phyloP scores from a whole-genome alignment of 768 basidiomycete genomes.

The Podaxis sp. region DNA sequence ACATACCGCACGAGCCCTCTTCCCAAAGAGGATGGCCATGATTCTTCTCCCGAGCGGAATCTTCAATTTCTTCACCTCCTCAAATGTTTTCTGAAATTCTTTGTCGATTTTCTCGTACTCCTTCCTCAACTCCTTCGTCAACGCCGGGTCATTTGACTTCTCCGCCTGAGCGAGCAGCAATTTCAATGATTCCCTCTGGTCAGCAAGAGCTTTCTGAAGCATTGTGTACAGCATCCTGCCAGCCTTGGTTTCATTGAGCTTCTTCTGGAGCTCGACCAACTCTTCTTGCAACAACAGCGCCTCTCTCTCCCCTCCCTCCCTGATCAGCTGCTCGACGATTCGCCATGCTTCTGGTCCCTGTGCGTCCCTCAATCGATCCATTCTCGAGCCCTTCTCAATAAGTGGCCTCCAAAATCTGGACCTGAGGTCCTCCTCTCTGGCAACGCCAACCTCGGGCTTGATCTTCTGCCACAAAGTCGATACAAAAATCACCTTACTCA shows the following conservation, averaged over 20 bases:
- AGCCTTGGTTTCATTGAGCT: slow-evolving; percentile 30
- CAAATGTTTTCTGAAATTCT: slow-evolving; percentile 8
- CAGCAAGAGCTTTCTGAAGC: slow-evolving; percentile 26
- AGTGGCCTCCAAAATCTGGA: slow-evolving; percentile 29
- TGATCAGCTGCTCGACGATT: slow-evolving; percentile 24
- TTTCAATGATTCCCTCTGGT: slow-evolving; percentile 21
- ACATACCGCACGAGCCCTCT: neutral
- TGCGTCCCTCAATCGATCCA: slow-evolving; percentile 23
- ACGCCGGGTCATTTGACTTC: slow-evolving; percentile 9
- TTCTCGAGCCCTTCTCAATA: slow-evolving; percentile 26
- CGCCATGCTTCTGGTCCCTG: slow-evolving; percentile 25
- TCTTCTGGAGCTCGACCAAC: slow-evolving; percentile 27
- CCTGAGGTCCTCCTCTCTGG: slow-evolving; percentile 28
- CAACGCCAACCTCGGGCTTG: slow-evolving; percentile 19
- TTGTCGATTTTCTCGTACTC: slow-evolving; percentile 3
- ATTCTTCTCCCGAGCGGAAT: slow-evolving; percentile 1
- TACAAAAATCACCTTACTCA: slow-evolving; percentile 30
- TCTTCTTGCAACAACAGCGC: slow-evolving; percentile 31
- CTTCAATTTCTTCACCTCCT: slow-evolving; percentile 5
- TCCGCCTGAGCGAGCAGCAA: slow-evolving; percentile 3
- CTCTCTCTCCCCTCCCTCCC: slow-evolving; percentile 14
- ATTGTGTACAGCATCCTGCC: slow-evolving; percentile 27
- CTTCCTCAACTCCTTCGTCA: slow-evolving; percentile 5
- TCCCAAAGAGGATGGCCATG: neutral
- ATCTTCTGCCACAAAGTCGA: slow-evolving; percentile 41